Evolutionary conservation across 495 filamentous ascomycete genomes (phyloP), one percentile per base, ranked within the genome.

Genomic region (Annulohypoxylon bovei): DNA sequence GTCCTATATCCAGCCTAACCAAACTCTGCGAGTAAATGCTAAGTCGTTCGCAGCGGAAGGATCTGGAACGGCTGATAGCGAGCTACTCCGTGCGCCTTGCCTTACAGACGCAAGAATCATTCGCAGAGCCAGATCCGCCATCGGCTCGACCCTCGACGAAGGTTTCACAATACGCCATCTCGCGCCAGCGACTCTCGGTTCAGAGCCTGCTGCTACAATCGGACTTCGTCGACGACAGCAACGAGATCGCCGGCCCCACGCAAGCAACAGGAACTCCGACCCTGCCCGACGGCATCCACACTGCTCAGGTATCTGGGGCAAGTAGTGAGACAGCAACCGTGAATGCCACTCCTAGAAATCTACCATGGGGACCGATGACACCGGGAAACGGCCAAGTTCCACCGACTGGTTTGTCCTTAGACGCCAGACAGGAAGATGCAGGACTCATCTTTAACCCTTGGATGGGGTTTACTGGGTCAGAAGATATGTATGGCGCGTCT

Each of bases 361-460:
- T 50, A 18, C 23, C 18, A 33, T 66, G 62, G 68, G 32, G 16
- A 12, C 28, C 44, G 11, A 16, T 11, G 8, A 62, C 33, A 8
- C 56, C 35, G 16, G 39, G 11, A n/a, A 57, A 57, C 23, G 22
- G 49, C 4, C 68, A 66, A 16, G 20, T 44, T 14, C 40, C 56
- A 22, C 18, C 56, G 8, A 12, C 62, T 2, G 32, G 68, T 8
- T 16, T 56, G 23, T 66, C 56, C 25, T 33, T 73, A 2, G 73
- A 75, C 23, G 73, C 73, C 4, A 37, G 65, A 3, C 73, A 67
- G 33, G 73, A 75, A 57, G 73, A 70, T 39, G 73, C 73, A 11
- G 70, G 73, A 4, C 59, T 75, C 3, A 75, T 75, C 39, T 75
- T 73, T 63, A 75, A 75, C 33, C 73, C 73, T 0, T 75, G 73